Base-by-base conservation (phyloP, 2,329 filamentous ascomycete genomes). In the Aspergillus fumigatus region DNA sequence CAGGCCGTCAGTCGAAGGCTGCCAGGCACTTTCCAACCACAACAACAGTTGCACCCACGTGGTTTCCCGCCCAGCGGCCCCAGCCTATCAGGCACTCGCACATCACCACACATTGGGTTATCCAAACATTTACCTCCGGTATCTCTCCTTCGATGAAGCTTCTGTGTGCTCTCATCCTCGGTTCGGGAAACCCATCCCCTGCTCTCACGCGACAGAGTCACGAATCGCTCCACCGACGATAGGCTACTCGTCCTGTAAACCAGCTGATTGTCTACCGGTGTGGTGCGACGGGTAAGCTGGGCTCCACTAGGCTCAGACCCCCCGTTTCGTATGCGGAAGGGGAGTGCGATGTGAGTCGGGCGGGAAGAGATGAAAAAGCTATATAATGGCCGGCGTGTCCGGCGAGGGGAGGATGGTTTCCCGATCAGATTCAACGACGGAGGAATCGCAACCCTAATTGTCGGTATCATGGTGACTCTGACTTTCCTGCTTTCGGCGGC, bases 381-480 rank as follows among this genome's bases (percentile, higher is more conserved):
- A 47, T 47, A 47, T 47, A 26, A 26, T 23, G 43, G 11, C 43
- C 21, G 23, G 21, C 19, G 10, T 21, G 43, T 23, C 21, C 43
- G n/a, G 21, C 19, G 23, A 5, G 23, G 10, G 11, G 21, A 64
- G 52, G 48, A 61, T 19, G 53, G 54, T 49, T 45, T 38, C 27
- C 56, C 38, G 47, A 19, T 38, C 52, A 51, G 45, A 47, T 17
- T 23, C 21, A 32, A 6, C 21, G 5, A 21, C 2, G 48, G 40
- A 38, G 52, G 52, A 47, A 17, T 48, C 7, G 52, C 50, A 47
- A 17, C 41, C 7, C 14, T 26, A 6, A 49, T 56, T 11, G 38
- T 59, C 9, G 49, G 38, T 38, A 55, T 52, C 47, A 62, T 64
- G 61, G 58, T 29, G 11, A 14, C 60, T 25, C 38, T 61, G 19